Evolutionary conservation across 345 rosid genomes (phyloP), one percentile per base, ranked within the genome.

Genomic region (Hypericum androsaemum): DNA sequence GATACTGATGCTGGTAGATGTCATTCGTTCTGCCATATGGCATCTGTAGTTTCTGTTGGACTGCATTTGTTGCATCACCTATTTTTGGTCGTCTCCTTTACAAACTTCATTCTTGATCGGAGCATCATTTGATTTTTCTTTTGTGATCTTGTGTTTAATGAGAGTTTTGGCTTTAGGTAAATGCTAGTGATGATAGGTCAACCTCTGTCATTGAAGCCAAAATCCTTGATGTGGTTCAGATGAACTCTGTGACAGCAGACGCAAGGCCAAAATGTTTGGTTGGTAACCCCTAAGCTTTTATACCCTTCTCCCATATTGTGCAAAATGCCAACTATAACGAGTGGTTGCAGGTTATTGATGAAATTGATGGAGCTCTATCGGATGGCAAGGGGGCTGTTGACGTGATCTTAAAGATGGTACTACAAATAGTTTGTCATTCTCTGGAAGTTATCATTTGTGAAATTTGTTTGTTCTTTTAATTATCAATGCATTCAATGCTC

Each of bases 321-420:
- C 8, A 12, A 12, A n/a, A 46, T 22, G 32, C 32, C 32, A 22
- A 22, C 32, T 4, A 22, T 22, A 22, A 22, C 32, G 32, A 22
- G 32, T 4, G 58, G 69, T 14, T 65, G 40, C 67, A 92, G 98
- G 90, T 92, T 47, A 84, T 92, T 70, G 98, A 92, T 77, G 98
- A 92, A 84, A 92, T 87, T 71, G 98, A 92, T 71, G 98, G 98
- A 67, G 88, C 95, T 69, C 98, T 80, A 63, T 81, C 88, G 14
- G 96, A 92, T 65, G 98, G 95, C 52, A 92, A 81, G 79, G 98
- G 98, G 67, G 98, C 96, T 16, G 88, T 88, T 53, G 98, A 92
- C 47, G 95, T 81, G 72, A 75, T 92, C 57, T 57, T 88, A 50
- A 92, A 85, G 71, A 88, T 92, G 98, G 96, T 88, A 88, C 28